A percentile compares a stretch with the other conserved stretches of the same genome.
Conservation (phyloP, 805 yeast species). For the Metschnikowia cubensis region DNA sequence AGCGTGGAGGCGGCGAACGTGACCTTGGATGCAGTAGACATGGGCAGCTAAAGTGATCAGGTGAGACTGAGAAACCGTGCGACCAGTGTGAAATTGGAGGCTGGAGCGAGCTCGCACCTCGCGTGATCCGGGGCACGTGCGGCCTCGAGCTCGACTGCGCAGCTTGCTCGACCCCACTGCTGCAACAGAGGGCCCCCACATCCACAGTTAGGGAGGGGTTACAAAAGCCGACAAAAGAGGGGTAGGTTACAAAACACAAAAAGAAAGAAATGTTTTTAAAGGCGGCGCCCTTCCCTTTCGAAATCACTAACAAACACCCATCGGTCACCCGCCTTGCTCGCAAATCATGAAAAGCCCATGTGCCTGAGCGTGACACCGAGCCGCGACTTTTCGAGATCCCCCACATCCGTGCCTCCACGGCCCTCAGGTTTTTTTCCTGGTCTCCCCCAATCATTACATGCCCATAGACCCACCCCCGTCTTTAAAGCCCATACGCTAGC, state of each 20-base stretch:
- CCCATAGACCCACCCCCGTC: neutral
- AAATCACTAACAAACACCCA: too few relatives aligned
- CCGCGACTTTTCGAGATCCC: slow-evolving; percentile 6
- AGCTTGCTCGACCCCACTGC: neutral
- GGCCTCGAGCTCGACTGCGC: neutral
- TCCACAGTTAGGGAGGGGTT: neutral
- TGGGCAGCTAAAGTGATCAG: slow-evolving; percentile 19
- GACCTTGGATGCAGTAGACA: slow-evolving; percentile 79
- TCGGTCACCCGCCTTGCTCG: neutral
- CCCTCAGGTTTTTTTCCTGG: neutral
- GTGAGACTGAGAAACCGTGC: too few relatives aligned
- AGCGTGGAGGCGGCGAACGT: slow-evolving; percentile 60
- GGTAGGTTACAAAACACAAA: too few relatives aligned
- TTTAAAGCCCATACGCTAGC: neutral
- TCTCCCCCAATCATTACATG: slow-evolving; percentile 1
- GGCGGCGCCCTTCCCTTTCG: too few relatives aligned
- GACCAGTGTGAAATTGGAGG: neutral
- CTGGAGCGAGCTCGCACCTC: neutral
- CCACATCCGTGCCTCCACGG: slow-evolving; percentile 5
- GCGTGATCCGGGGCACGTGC: neutral
- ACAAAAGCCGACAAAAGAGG: too few relatives aligned
- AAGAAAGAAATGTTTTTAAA: too few relatives aligned
- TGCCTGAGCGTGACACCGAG: slow-evolving; percentile 1
- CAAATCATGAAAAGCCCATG: neutral
- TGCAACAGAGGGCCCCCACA: neutral